Conservation (phyloP, 495 filamentous ascomycete genomes). For the Cudoniella acicularis region DNA sequence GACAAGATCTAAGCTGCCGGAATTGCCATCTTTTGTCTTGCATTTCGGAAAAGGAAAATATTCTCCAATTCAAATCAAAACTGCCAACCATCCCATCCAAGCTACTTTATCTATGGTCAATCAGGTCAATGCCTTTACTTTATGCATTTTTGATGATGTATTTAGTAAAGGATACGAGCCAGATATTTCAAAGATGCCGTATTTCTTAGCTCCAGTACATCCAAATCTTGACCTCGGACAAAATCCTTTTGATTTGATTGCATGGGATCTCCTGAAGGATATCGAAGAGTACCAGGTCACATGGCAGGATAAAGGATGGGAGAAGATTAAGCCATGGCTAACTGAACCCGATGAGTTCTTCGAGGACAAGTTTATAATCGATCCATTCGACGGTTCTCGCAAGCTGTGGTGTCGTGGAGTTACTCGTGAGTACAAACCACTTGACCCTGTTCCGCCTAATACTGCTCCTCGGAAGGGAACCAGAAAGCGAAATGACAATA, state of each 20-base stretch:
- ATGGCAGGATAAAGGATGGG: constrained; percentile 49
- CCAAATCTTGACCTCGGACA: constrained; percentile 4
- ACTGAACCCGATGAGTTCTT: constrained; percentile 49
- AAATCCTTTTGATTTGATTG: constrained; percentile 46
- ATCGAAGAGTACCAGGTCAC: constrained; percentile 42
- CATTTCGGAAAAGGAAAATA: constrained; percentile 59
- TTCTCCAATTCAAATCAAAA: constrained; percentile 12
- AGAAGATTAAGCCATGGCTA: constrained; percentile 17
- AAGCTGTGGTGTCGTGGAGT: constrained; percentile 50
- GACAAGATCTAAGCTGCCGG: constrained; percentile 61
- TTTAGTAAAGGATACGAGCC: constrained; percentile 82
- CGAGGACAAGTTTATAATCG: constrained; percentile 62
- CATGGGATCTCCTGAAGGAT: constrained; percentile 58
- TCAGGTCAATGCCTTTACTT: constrained; percentile 63
- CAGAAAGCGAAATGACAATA: constrained; percentile 49
- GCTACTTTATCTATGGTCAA: constrained; percentile 40
- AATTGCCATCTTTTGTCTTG: constrained; percentile 65
- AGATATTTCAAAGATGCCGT: constrained; percentile 63
- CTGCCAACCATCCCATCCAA: constrained; percentile 35
- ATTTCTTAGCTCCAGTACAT: constrained; percentile 73
- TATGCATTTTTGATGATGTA: constrained; percentile 75
- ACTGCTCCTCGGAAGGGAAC: constrained; percentile 37
- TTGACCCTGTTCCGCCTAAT: constrained; percentile 51
- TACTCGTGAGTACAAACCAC: constrained; percentile 30
- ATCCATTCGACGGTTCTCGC: constrained; percentile 69